Percentiles rank a stretch among this genome's conserved stretches.
phyloP scores from a whole-genome alignment of 805 yeast species.

The Nakazawaea pomicola region DNA sequence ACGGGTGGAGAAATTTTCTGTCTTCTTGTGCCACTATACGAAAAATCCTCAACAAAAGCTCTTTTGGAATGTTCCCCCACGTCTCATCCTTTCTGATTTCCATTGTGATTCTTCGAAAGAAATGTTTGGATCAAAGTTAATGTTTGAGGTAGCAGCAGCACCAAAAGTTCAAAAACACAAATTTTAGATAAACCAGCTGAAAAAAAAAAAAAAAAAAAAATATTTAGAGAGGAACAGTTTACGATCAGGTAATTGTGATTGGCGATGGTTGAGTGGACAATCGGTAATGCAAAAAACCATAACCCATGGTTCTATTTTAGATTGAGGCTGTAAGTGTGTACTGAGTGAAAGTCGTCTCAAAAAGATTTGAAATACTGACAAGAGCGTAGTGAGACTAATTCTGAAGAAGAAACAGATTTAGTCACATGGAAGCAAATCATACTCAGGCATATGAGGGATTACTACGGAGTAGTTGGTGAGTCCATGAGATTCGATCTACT shows the following conservation, averaged over 20 bases:
- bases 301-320: conserved; percentile 17
- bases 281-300: conserved; percentile 1
- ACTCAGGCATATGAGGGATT: conserved; percentile 14
- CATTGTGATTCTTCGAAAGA: background rate
- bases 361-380: too few species aligned
- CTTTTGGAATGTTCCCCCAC: conserved; percentile 10
- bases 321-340: conserved; percentile 17
- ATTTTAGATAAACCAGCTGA: too few species aligned
- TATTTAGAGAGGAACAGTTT: background rate
- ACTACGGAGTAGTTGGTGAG: conserved; percentile 20
- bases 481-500: conserved; percentile 18
- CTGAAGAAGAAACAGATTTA: conserved; percentile 11
- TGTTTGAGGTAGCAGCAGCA: background rate
- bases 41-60: conserved; percentile 5
- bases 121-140: background rate
- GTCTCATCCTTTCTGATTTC: background rate
- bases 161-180: too few species aligned
- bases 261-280: conserved; percentile 3
- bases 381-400: too few species aligned
- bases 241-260: too few species aligned
- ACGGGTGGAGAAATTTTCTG: conserved; percentile 1
- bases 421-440: conserved; percentile 20
- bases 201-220: background rate
- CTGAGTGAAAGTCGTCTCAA: too few species aligned
- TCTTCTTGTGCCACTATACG: background rate